These are phyloP conservation scores for Ganoderma sinense DNA, from an alignment of 1,284 basidiomycete genomes.

Conservation along the genomic window DNA sequence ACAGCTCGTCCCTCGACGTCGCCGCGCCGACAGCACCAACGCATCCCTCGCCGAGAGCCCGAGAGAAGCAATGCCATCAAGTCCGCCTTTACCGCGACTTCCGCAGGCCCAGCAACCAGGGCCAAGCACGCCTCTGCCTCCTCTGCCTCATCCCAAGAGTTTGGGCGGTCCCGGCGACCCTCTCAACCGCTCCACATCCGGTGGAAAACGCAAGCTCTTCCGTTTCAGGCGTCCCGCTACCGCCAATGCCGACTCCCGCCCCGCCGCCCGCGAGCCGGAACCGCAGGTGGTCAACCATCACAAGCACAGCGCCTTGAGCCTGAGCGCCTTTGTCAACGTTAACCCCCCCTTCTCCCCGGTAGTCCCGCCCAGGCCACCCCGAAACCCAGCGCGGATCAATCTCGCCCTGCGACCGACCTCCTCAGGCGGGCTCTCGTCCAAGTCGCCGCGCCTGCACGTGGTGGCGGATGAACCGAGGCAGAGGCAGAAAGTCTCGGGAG, in stretches of 20 bases:
- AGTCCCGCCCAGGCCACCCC: conserved; percentile 31
- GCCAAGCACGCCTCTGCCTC: conserved; percentile 10
- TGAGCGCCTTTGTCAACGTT: conserved; percentile 8
- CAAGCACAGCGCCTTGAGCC: conserved; percentile 15
- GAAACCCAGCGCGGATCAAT: conserved; percentile 31
- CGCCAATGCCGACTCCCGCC: conserved; percentile 21
- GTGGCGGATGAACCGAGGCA: conserved; percentile 5
- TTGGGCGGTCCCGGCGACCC: conserved; percentile 1
- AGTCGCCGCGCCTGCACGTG: conserved; percentile 1
- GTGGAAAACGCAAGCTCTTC: conserved; percentile 28
- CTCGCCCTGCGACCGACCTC: conserved; percentile 25
- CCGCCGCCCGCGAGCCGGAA: conserved; percentile 7
- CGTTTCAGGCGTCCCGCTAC: conserved; percentile 36
- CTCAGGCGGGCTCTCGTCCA: conserved; percentile 15
- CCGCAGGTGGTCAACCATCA: conserved; percentile 2
- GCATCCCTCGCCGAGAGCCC: conserved; percentile 10
- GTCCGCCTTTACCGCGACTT: conserved; percentile 8
- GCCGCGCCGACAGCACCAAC: conserved; percentile 26
- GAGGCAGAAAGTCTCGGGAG: conserved; percentile 8
- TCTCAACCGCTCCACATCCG: conserved; percentile 19
- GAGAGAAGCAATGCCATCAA: conserved; percentile 2
- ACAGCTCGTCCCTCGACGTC: conserved; percentile 24
- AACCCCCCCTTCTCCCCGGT: conserved; percentile 11
- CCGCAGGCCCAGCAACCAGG: conserved; percentile 7
- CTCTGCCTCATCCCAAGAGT: conserved; percentile 15